Conservation (phyloP, 192 early-diverging fungal species). For the Coemansia sp. region DNA sequence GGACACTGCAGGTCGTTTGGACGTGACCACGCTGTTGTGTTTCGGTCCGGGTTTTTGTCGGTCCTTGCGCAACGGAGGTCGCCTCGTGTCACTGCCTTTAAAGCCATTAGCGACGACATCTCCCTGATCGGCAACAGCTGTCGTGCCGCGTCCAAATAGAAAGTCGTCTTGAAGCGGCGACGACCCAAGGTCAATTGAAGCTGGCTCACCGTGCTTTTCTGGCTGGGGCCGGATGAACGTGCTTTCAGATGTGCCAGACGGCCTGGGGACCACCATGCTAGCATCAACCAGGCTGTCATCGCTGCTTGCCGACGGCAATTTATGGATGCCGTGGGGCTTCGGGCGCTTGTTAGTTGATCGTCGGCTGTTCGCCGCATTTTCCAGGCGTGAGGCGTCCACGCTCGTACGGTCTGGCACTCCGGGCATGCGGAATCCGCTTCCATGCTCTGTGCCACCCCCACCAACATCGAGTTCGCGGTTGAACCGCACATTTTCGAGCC, state of each 20-base stretch:
- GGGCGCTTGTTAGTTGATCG: background rate
- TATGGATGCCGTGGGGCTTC: background rate
- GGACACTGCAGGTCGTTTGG: background rate
- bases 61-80: background rate
- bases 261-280: background rate
- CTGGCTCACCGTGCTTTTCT: background rate
- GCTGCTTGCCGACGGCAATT: slow-evolving; percentile 1
- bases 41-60: background rate
- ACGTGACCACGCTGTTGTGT: background rate
- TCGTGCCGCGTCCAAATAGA: background rate
- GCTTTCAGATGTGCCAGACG: background rate
- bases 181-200: slow-evolving; percentile 9
- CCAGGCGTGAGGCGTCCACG: background rate
- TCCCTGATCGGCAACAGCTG: too few relatives aligned
- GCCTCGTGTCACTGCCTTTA: background rate
- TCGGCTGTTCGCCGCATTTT: background rate
- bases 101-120: background rate
- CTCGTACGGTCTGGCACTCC: background rate
- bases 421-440: slow-evolving; percentile 8
- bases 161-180: slow-evolving; percentile 16
- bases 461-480: slow-evolving; percentile 2
- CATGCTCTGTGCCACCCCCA: background rate
- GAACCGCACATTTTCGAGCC: slow-evolving; percentile 37
- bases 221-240: background rate
- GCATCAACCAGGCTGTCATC: slow-evolving; percentile 14